phyloP scores from a whole-genome alignment of 805 yeast genomes.

The Lipomyces yamadae region DNA sequence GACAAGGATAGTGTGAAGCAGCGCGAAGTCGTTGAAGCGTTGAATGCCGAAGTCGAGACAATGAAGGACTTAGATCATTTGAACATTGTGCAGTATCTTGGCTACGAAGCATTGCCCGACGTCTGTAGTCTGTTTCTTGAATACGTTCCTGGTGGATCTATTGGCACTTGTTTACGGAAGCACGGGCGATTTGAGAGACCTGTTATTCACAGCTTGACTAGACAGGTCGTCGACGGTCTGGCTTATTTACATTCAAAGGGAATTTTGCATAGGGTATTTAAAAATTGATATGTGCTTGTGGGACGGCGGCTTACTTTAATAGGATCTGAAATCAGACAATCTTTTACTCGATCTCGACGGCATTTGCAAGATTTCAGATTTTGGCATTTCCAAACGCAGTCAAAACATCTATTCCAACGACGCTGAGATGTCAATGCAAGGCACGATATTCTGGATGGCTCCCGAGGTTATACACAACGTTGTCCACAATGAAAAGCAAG shows the following conservation, averaged over 20 bases:
- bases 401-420: conserved; percentile 86
- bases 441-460: conserved; percentile 99
- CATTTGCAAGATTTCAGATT: conserved; percentile 91
- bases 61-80: conserved; percentile 92
- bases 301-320: background rate
- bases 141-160: conserved; percentile 97
- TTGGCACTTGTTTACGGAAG: conserved; percentile 79
- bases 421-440: conserved; percentile 98
- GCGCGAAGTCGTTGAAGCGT: conserved; percentile 73
- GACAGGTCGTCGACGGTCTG: conserved; percentile 82
- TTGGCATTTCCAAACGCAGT: conserved; percentile 83
- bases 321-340: conserved; percentile 92
- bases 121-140: conserved; percentile 88
- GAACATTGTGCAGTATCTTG: conserved; percentile 94
- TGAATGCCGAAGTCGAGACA: conserved; percentile 88
- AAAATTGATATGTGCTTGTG: background rate
- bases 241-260: conserved; percentile 87
- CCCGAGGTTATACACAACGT: conserved; percentile 95
- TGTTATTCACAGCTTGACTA: conserved; percentile 70
- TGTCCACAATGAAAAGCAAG: conserved; percentile 73
- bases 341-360: conserved; percentile 88
- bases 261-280: conserved; percentile 69
- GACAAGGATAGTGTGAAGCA: conserved; percentile 43
- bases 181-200: conserved; percentile 86
- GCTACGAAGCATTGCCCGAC: conserved; percentile 77